A percentile compares a stretch with the other conserved stretches of the same genome.
phyloP scores from a whole-genome alignment of 2,329 filamentous ascomycete species.

The Cladophialophora bantiana region DNA sequence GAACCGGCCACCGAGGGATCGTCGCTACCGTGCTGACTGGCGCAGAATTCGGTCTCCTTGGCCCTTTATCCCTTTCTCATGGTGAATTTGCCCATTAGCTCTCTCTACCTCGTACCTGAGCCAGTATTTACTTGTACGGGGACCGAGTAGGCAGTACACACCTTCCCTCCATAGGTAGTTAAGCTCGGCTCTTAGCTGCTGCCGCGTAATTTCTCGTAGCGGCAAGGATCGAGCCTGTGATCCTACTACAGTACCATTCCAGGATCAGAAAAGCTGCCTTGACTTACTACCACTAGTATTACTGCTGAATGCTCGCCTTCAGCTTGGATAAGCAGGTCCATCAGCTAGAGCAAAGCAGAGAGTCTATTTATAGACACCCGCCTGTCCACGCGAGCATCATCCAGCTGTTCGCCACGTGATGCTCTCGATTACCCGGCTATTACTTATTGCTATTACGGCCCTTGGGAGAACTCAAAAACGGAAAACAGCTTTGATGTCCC shows the following conservation, averaged over 20 bases:
- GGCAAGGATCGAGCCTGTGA: background rate
- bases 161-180: background rate
- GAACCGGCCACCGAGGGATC: background rate
- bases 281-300: background rate
- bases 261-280: background rate
- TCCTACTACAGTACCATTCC: background rate
- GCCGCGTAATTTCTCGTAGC: background rate
- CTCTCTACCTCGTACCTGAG: no score
- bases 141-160: no score
- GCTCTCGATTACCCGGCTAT: background rate
- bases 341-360: background rate
- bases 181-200: background rate
- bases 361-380: background rate
- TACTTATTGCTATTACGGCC: no score
- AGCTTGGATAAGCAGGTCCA: background rate
- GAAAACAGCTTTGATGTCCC: no score
- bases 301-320: background rate
- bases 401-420: background rate
- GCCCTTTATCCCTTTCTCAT: no score
- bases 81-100: no score
- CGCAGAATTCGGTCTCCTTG: background rate
- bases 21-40: slow-evolving; percentile 15
- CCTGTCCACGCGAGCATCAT: background rate
- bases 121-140: no score
- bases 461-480: no score